phyloP scores from a whole-genome alignment of 192 early-diverging fungal species.

The Backusella australiensis region DNA sequence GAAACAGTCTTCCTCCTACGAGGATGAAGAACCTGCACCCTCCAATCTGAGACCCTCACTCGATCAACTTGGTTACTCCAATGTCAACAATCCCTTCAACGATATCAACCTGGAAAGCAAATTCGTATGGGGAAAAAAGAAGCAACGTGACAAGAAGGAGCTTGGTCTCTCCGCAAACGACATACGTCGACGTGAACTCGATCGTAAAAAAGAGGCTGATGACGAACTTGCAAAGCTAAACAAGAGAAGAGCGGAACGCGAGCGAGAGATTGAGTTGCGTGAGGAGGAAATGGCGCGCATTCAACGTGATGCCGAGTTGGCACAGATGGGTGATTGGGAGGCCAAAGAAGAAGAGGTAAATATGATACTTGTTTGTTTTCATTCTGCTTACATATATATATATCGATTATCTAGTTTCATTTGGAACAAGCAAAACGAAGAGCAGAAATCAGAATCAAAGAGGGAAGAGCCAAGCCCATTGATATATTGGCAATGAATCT shows the following conservation, averaged over 20 bases:
- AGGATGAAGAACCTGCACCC: not conserved
- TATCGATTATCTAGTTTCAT: slow-evolving; percentile 60
- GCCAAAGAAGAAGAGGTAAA: slow-evolving; percentile 77
- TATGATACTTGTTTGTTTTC: not conserved
- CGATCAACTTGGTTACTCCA: slow-evolving; percentile 55
- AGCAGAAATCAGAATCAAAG: slow-evolving; percentile 90
- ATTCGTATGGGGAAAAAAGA: slow-evolving; percentile 95
- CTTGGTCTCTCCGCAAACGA: slow-evolving; percentile 60
- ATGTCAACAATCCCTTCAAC: slow-evolving; percentile 77
- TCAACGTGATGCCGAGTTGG: slow-evolving; percentile 83
- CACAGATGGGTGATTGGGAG: slow-evolving; percentile 95
- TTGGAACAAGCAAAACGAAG: slow-evolving; percentile 85
- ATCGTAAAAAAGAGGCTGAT: slow-evolving; percentile 62
- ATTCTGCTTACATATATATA: not conserved
- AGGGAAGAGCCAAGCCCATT: slow-evolving; percentile 85
- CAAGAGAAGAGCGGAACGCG: slow-evolving; percentile 76
- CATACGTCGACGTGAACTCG: slow-evolving; percentile 49
- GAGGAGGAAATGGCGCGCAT: slow-evolving; percentile 77
- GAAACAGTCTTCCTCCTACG: not conserved
- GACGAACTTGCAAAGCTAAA: slow-evolving; percentile 82
- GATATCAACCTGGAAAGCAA: slow-evolving; percentile 78
- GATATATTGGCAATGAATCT: slow-evolving; percentile 93
- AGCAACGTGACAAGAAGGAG: slow-evolving; percentile 72
- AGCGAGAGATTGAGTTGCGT: slow-evolving; percentile 73
- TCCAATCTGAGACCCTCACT: not conserved